Base-by-base conservation (phyloP, 306 rosid species). In the Astragalus glycyphyllos region DNA sequence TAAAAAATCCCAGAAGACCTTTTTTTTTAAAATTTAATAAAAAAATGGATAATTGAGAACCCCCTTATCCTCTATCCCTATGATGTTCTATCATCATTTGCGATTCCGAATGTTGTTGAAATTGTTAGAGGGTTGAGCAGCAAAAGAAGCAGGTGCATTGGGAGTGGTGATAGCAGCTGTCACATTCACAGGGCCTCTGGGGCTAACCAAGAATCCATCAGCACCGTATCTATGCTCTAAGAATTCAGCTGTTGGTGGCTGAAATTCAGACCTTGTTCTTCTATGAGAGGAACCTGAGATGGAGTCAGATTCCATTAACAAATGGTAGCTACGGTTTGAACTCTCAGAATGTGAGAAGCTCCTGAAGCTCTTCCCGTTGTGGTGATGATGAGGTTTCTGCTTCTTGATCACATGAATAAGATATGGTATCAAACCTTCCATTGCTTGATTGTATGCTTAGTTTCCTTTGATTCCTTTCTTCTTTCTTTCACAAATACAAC, bases 361-460 rank as follows among this genome's bases (percentile, higher is more conserved):
- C 75, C 88, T 70, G 56, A 77, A 74, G 12, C 3, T 26, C 4
- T 26, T 26, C 31, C 3, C 68, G 38, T 63, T 69, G 0, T 82
- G 69, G 5, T 63, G 72, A 0, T 82, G 69, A 8, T 47, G 73
- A 20, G 89, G 91, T 49, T 74, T 87, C 16, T 69, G 86, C 82
- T 87, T 91, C 86, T 82, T 91, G 12, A 91, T 51, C 3, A 74
- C 97, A 47, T 85, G 93, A 68, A 87, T 47, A 16, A 91, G 83
- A 84, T 74, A 91, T 8, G 97, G 97, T 77, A 91, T 91, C 71
- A 89, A 84, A 11, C 96, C 97, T 73, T 91, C 97, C 97, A 91
- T 91, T 9, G 60, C 9, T 46, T 7, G 17, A 26, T 63, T 70
- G 3, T 14, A 15, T 31, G 12, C 71, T 42, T 51, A 8, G 5